Percentiles rank a stretch among this genome's conserved stretches.
Conservation (phyloP, 176 grass and related monocot genomes). For the Metroxylon sagu region DNA sequence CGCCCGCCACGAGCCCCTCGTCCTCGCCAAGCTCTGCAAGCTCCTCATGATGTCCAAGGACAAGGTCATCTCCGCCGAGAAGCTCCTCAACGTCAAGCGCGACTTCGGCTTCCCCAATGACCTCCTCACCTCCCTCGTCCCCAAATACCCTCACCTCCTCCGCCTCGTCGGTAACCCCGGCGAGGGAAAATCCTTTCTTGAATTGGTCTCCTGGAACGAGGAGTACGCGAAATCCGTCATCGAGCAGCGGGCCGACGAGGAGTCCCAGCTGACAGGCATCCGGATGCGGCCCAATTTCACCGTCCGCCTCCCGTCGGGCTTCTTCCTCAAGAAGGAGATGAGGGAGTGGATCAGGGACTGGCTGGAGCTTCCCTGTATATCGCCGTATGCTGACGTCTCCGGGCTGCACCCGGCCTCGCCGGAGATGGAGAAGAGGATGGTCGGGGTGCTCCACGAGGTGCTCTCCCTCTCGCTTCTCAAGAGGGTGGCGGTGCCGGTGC, state of each 20-base stretch:
- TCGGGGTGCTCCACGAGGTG: conserved; percentile 72
- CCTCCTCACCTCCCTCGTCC: conserved; percentile 57
- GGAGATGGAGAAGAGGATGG: conserved; percentile 64
- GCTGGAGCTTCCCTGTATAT: conserved; percentile 75
- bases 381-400: conserved; percentile 47
- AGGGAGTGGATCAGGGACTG: conserved; percentile 78
- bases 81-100: conserved; percentile 54
- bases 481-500: conserved; percentile 47
- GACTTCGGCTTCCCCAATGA: conserved; percentile 81
- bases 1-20: conserved; percentile 27
- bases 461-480: conserved; percentile 56
- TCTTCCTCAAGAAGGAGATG: conserved; percentile 88
- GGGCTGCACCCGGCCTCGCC: conserved; percentile 31
- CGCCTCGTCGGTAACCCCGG: conserved; percentile 40
- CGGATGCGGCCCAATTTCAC: conserved; percentile 63
- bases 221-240: conserved; percentile 48
- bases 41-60: conserved; percentile 81
- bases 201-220: conserved; percentile 62
- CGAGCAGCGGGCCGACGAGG: conserved; percentile 58
- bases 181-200: conserved; percentile 41
- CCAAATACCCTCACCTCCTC: conserved; percentile 42
- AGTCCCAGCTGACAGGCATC: conserved; percentile 43
- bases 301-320: conserved; percentile 54
- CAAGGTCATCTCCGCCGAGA: conserved; percentile 43
- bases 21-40: conserved; percentile 60